These are phyloP conservation scores for Suhomyces yuchorum DNA, from an alignment of 1,139 yeast species.

Conservation along the genomic window DNA sequence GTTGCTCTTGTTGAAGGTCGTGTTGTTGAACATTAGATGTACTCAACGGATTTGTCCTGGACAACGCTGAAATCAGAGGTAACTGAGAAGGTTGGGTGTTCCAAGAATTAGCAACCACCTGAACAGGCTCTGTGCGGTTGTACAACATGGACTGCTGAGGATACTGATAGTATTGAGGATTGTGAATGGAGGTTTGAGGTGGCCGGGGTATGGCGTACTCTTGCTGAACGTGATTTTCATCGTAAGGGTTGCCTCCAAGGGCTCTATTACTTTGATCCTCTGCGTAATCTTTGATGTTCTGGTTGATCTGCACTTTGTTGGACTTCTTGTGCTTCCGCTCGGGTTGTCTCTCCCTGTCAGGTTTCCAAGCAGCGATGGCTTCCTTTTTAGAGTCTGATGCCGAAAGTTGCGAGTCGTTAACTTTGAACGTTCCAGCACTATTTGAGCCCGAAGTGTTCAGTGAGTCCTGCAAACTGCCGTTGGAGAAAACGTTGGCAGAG, in stretches of 20 bases:
- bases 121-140: constrained; percentile 6
- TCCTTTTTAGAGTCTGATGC: neutral
- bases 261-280: constrained; percentile 12
- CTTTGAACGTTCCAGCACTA: constrained; percentile 15
- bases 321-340: neutral
- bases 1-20: constrained; percentile 9
- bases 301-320: constrained; percentile 2
- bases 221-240: neutral
- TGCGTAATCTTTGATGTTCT: constrained; percentile 7
- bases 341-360: neutral
- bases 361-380: neutral
- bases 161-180: constrained; percentile 27
- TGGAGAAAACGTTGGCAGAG: constrained; percentile 10
- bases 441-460: constrained; percentile 15
- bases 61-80: neutral
- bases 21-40: constrained; percentile 17
- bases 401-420: neutral
- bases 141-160: constrained; percentile 29
- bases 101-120: neutral
- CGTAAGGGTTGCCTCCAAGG: constrained; percentile 3
- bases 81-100: neutral
- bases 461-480: constrained; percentile 13
- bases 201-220: neutral
- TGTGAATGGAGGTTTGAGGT: constrained; percentile 6
- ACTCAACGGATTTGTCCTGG: constrained; percentile 5